These are phyloP conservation scores for Thraustochytrium sp. DNA, from an alignment of 352 stramenopile species.

Conservation along the genomic window DNA sequence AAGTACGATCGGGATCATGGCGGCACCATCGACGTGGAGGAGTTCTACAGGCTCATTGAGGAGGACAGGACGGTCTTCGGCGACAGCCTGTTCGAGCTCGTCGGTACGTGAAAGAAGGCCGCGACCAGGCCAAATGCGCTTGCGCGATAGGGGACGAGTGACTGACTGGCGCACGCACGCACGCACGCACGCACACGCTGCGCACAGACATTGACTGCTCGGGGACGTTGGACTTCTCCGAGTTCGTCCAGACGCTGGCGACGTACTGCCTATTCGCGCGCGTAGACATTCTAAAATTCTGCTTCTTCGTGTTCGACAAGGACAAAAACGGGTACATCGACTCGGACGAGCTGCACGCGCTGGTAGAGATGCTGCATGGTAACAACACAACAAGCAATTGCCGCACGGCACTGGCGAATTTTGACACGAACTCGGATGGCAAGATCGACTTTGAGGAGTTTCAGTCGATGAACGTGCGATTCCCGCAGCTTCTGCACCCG, in stretches of 20 bases:
- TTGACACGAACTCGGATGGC: slow-evolving; percentile 52
- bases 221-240: slow-evolving; percentile 52
- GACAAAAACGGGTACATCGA: slow-evolving; percentile 48
- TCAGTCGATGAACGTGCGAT: slow-evolving; percentile 50
- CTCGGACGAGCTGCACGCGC: slow-evolving; percentile 25
- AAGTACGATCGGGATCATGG: slow-evolving; percentile 47
- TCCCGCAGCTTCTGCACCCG: slow-evolving; percentile 53
- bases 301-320: slow-evolving; percentile 46
- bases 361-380: slow-evolving; percentile 45
- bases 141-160: too few species aligned
- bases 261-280: slow-evolving; percentile 41
- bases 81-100: slow-evolving; percentile 47
- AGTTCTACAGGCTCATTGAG: slow-evolving; percentile 50
- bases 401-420: slow-evolving; percentile 19
- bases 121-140: neutral
- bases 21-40: slow-evolving; percentile 47
- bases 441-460: slow-evolving; percentile 54
- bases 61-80: slow-evolving; percentile 44
- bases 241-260: slow-evolving; percentile 53
- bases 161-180: too few species aligned
- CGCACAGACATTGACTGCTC: slow-evolving; percentile 50
- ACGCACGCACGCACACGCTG: too few species aligned
- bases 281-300: slow-evolving; percentile 46
- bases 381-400: slow-evolving; percentile 37
- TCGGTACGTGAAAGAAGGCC: slow-evolving; percentile 32